A percentile compares a stretch with the other conserved stretches of the same genome.
These are phyloP conservation scores for Monilinia fructigena DNA, from an alignment of 2,329 filamentous ascomycete species.

Conservation along the genomic window DNA sequence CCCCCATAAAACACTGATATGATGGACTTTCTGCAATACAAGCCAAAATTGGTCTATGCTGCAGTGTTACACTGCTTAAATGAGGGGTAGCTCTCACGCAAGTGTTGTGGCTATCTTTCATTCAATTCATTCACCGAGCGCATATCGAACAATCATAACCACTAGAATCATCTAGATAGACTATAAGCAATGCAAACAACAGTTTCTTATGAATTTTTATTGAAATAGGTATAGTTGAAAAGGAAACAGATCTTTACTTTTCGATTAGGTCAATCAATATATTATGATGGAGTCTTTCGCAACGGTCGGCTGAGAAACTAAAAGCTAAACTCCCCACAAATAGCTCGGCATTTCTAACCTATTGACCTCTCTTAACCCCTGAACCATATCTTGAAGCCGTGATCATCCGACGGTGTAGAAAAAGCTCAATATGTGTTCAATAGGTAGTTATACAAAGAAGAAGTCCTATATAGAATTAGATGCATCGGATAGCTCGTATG, in stretches of 20 bases:
- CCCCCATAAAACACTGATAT: background rate
- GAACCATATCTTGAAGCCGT: slow-evolving; percentile 7
- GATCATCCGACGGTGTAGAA: slow-evolving; percentile 1
- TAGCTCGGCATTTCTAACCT: slow-evolving; percentile 10
- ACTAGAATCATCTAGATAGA: background rate
- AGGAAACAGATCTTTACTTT: background rate
- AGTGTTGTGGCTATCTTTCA: background rate
- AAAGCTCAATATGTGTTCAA: background rate
- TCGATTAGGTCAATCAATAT: background rate
- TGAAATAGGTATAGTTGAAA: background rate
- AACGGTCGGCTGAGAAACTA: slow-evolving; percentile 1
- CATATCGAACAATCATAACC: no score
- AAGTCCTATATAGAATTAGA: background rate
- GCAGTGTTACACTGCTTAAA: slow-evolving; percentile 1
- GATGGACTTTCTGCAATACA: background rate
- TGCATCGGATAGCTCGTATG: background rate
- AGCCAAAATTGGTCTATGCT: slow-evolving; percentile 2
- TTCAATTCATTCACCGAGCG: no score
- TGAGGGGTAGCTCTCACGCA: background rate
- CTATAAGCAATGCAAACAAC: background rate
- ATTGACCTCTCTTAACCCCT: slow-evolving; percentile 14
- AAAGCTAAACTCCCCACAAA: background rate
- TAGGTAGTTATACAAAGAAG: background rate
- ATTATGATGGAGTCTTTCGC: slow-evolving; percentile 1
- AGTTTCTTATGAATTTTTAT: background rate